These are phyloP conservation scores for Calocybe gambosa DNA, from an alignment of 1,284 basidiomycete species.

Conservation along the genomic window DNA sequence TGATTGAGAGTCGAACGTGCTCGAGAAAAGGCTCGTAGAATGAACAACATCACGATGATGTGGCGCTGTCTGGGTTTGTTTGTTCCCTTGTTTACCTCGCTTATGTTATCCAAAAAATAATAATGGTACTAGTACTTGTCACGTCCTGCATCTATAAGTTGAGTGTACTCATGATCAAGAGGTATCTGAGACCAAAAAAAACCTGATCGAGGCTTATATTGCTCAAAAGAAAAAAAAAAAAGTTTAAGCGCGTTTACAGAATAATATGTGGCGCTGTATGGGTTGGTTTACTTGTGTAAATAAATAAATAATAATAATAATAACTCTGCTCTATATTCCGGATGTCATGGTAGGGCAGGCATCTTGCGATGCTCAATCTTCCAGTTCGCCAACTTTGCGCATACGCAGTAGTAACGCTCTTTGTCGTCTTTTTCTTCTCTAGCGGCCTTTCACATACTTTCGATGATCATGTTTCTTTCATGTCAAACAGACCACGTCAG, in stretches of 20 bases:
- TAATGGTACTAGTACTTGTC: too few relatives aligned
- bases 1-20: background rate
- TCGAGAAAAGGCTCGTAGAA: background rate
- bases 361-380: constrained; percentile 8
- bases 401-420: constrained; percentile 29
- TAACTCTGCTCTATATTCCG: background rate
- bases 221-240: too few relatives aligned
- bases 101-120: too few relatives aligned
- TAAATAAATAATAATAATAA: background rate
- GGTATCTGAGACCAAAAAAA: too few relatives aligned
- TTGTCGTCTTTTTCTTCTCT: constrained; percentile 36
- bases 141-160: too few relatives aligned
- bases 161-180: too few relatives aligned
- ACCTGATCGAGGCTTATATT: too few relatives aligned
- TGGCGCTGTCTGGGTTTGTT: too few relatives aligned
- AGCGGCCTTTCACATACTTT: constrained; percentile 11
- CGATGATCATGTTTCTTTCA: background rate
- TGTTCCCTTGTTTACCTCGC: too few relatives aligned
- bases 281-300: background rate
- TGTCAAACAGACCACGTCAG: background rate
- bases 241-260: background rate
- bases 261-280: background rate
- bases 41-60: too few relatives aligned
- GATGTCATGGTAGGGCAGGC: constrained; percentile 10
- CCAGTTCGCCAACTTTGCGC: constrained; percentile 16